Conservation (phyloP, 1,284 basidiomycete species). For the Heterobasidion parviporum region DNA sequence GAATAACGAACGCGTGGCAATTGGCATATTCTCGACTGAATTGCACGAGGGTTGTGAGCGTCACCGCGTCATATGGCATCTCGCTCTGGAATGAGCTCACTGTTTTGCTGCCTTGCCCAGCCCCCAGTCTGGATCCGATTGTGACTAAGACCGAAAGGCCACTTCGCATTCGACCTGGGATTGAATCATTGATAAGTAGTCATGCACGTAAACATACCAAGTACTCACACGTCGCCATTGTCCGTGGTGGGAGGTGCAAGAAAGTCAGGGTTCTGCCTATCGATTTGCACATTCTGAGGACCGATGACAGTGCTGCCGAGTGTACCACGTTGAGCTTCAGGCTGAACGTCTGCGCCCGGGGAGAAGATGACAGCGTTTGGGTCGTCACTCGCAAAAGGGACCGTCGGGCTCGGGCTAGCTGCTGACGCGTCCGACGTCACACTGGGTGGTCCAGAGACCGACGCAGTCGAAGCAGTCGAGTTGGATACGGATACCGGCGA, state of each 20-base stretch:
- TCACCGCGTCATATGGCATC: too few species aligned
- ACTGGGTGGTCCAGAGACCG: background rate
- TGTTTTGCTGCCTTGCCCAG: conserved; percentile 66
- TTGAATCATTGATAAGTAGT: conserved; percentile 1
- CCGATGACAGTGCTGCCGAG: conserved; percentile 49
- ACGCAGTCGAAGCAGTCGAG: background rate
- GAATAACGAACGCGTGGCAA: conserved; percentile 38
- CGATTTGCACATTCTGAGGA: conserved; percentile 44
- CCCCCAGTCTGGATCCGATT: conserved; percentile 65
- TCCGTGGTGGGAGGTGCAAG: conserved; percentile 64
- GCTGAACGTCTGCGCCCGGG: conserved; percentile 16
- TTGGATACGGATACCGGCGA: background rate
- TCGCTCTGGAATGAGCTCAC: conserved; percentile 22
- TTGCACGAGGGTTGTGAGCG: background rate
- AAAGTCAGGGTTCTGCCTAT: conserved; percentile 51
- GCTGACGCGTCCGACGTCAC: background rate
- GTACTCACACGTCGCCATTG: conserved; percentile 47
- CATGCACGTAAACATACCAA: background rate
- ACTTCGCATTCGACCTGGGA: conserved; percentile 52
- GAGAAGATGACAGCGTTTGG: conserved; percentile 42
- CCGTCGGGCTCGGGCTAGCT: conserved; percentile 22
- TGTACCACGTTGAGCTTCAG: conserved; percentile 29
- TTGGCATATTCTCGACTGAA: conserved; percentile 48
- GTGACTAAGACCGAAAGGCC: conserved; percentile 64
- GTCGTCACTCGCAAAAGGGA: conserved; percentile 39